Evolutionary conservation across 345 rosid genomes (phyloP), one percentile per base, ranked within the genome.

Genomic region (Gossypium ekmanianum): DNA sequence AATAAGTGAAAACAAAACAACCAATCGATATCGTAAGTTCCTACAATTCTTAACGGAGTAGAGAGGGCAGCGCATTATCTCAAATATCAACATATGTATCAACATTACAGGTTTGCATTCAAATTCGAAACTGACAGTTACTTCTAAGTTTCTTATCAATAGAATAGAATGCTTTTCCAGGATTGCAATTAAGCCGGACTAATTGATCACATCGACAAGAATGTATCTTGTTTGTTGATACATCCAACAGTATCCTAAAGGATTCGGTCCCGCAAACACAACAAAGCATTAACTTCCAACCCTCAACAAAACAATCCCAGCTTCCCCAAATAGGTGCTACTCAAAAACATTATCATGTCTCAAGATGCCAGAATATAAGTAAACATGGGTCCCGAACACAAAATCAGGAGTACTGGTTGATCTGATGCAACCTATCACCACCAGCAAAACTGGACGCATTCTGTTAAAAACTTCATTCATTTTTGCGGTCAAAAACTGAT

Each of bases 301-400:
- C 27, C 56, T 71, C 43, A 75, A 77, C 81, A 39, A 17, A 50
- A 57, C 64, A 71, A 73, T 77, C 18, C 24, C 18, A 7, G 39
- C 72, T 78, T 56, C 75, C 62, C 75, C 82, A 73, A 70, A 78
- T 63, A 20, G 54, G 24, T 61, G 73, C 65, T 77, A 74, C 61
- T 71, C 47, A 26, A 71, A 34, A 74, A 44, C 48, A 59, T 73
- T 75, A 72, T 72, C 58, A n/a, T 82, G 87, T 82, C 83, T 59
- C 26, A 47, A 57, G 47, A 50, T 57, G 75, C 70, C 39, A 41
- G 64, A 18, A 18, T 17, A 41, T 47, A 22, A 51, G 55, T 41
- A 22, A 51, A 75, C 11, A 76, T 47, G 77, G 73, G 68, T 51
- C 77, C 76, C 62, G 22, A 39, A 73, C 71, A 68, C 29, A 18